Conservation (phyloP, 169 alveolate genomes). For the Eimeria praecox region DNA sequence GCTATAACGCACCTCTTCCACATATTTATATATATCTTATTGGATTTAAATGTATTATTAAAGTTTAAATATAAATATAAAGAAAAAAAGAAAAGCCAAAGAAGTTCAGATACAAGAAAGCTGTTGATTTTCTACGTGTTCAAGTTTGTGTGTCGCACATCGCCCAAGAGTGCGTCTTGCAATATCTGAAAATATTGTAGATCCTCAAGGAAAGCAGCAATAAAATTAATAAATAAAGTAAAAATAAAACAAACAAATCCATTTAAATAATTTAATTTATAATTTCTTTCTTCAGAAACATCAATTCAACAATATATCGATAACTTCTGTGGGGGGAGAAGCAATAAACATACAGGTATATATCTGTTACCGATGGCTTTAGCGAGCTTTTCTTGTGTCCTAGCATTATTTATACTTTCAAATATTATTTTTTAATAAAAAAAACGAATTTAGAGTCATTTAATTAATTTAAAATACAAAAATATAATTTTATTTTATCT, state of each 20-base stretch:
- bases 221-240: neutral
- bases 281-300: slow-evolving; percentile 15
- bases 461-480: neutral
- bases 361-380: neutral
- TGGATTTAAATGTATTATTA: neutral
- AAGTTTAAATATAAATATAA: neutral
- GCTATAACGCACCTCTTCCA: too few species aligned
- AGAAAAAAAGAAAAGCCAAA: neutral
- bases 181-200: too few species aligned
- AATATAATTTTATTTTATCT: neutral
- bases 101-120: neutral
- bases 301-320: neutral
- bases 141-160: too few species aligned
- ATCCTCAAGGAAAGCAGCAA: neutral
- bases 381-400: neutral
- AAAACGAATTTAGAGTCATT: neutral
- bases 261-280: slow-evolving; percentile 39
- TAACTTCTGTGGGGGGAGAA: too few species aligned
- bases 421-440: too few species aligned
- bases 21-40: too few species aligned
- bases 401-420: too few species aligned
- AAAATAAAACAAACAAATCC: too few species aligned
- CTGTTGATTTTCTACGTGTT: too few species aligned
- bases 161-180: too few species aligned
- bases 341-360: neutral